Conservation (phyloP, 75 land plant genomes). For the Larix kaempferi region DNA sequence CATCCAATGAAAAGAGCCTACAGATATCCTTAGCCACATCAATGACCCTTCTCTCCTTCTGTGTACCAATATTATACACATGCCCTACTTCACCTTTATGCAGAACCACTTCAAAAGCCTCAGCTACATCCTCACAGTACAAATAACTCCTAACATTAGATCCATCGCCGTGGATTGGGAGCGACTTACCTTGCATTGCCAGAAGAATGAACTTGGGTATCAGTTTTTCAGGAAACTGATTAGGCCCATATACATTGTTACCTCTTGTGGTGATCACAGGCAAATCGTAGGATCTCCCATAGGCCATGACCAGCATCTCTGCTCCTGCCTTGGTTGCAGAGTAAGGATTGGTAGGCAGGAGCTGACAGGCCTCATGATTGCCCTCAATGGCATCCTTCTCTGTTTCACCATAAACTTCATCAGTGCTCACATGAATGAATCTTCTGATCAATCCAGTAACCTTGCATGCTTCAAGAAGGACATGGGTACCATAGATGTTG, state of each 20-base stretch:
- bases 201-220: slow-evolving; percentile 72
- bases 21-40: slow-evolving; percentile 77
- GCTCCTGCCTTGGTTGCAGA: slow-evolving; percentile 76
- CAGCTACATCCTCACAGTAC: slow-evolving; percentile 72
- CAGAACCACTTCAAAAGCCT: slow-evolving; percentile 69
- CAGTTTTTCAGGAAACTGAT: slow-evolving; percentile 79
- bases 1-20: slow-evolving; percentile 48
- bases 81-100: slow-evolving; percentile 72
- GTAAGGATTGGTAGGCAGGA: slow-evolving; percentile 70
- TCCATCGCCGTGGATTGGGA: slow-evolving; percentile 79
- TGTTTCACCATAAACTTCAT: slow-evolving; percentile 73
- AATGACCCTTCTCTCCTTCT: slow-evolving; percentile 67
- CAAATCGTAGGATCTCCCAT: slow-evolving; percentile 72
- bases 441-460: slow-evolving; percentile 53
- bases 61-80: slow-evolving; percentile 76
- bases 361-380: slow-evolving; percentile 68
- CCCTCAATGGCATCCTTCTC: slow-evolving; percentile 75
- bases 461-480: slow-evolving; percentile 75
- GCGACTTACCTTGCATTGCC: slow-evolving; percentile 60
- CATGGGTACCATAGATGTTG: slow-evolving; percentile 78
- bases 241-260: slow-evolving; percentile 79
- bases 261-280: slow-evolving; percentile 76
- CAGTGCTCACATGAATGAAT: slow-evolving; percentile 76
- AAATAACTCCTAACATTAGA: slow-evolving; percentile 72
- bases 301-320: slow-evolving; percentile 82